Percentiles rank a stretch among this genome's conserved stretches.
These are phyloP conservation scores for Tetrahymena elliotti DNA, from an alignment of 73 alveolate species.

Conservation along the genomic window DNA sequence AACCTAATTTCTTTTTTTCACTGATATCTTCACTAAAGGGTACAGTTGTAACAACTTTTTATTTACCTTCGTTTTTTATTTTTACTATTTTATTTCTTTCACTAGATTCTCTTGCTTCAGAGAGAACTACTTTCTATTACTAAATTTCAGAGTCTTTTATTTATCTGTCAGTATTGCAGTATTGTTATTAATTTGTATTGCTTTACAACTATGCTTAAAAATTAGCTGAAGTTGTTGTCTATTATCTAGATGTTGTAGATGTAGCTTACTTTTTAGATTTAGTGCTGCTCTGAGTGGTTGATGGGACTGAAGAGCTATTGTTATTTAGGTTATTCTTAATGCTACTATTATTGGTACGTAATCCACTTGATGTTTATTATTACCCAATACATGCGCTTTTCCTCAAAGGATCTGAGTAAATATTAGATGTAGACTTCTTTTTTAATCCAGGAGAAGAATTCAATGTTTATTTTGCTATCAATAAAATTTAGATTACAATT, in stretches of 20 bases:
- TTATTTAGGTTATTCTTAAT: not conserved
- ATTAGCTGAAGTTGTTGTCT: not conserved
- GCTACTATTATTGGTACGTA: not conserved
- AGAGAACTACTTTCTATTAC: not conserved
- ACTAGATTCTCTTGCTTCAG: not conserved
- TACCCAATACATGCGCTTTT: not conserved
- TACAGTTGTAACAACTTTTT: not conserved
- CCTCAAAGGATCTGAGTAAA: not conserved
- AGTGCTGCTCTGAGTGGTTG: not conserved
- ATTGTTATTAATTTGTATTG: not conserved
- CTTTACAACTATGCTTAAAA: not conserved
- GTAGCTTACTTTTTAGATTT: not conserved
- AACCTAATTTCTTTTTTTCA: not conserved
- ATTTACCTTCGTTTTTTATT: not conserved
- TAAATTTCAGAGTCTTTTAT: not conserved
- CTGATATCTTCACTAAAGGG: not conserved
- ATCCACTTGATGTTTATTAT: not conserved
- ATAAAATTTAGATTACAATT: not conserved
- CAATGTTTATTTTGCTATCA: not conserved
- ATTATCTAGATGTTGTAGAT: not conserved
- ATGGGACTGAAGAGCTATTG: not conserved
- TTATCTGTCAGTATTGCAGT: not conserved
- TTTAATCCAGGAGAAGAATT: not conserved
- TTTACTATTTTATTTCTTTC: not conserved
- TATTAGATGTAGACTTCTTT: not conserved